Evolutionary conservation across 1,284 basidiomycete genomes (phyloP).

Genomic region (Microbotryum intermedium): DNA sequence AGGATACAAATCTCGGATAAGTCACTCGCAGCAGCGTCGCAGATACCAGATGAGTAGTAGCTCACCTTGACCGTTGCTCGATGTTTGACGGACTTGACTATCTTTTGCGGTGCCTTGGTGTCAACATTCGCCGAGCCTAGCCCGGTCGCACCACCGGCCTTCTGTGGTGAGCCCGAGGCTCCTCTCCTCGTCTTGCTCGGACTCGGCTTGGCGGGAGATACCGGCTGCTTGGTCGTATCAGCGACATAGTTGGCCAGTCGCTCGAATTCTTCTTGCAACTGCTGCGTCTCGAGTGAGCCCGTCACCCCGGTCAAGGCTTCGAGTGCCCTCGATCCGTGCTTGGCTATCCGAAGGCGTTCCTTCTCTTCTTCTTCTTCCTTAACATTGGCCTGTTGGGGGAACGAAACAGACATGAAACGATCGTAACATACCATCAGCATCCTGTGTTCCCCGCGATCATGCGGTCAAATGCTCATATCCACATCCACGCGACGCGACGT

Average conservation of each 20-base stretch:
- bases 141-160: not conserved
- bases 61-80: constrained; percentile 1
- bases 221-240: not conserved
- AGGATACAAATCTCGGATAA: not conserved
- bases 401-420: not conserved
- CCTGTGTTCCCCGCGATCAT: not conserved
- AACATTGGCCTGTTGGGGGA: not conserved
- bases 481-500: not conserved
- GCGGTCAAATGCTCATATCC: not conserved
- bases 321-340: not conserved
- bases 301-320: not conserved
- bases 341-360: not conserved
- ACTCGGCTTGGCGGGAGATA: not conserved
- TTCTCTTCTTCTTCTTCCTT: not conserved
- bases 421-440: too few species aligned
- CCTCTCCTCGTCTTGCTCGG: not conserved
- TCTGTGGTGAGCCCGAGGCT: not conserved
- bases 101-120: not conserved
- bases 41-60: not conserved
- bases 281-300: not conserved
- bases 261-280: not conserved
- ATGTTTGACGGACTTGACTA: not conserved
- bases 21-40: not conserved
- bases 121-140: not conserved
- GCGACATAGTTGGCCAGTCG: not conserved